Evolutionary conservation across 257 asterid genomes (phyloP).

Genomic region (Solanum piurae): DNA sequence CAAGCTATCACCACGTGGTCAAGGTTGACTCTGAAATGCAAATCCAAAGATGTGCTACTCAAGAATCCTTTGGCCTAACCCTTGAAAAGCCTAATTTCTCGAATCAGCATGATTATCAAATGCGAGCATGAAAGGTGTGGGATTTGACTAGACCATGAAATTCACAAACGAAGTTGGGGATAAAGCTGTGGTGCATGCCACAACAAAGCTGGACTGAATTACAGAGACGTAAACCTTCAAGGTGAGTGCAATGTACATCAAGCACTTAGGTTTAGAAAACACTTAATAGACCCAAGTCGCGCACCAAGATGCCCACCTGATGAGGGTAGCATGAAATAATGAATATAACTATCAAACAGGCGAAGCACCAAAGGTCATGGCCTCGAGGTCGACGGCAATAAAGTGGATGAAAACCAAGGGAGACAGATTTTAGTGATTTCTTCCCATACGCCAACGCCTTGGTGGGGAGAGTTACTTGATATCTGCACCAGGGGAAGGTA

Average conservation of each 20-base stretch:
- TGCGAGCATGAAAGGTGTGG: neutral
- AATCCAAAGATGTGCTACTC: neutral
- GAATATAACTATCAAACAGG: neutral
- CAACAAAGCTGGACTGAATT: neutral
- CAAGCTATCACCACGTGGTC: neutral
- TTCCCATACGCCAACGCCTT: neutral
- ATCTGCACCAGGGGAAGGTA: neutral
- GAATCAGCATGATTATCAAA: neutral
- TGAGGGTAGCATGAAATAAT: neutral
- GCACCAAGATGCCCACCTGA: neutral
- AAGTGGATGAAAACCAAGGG: neutral
- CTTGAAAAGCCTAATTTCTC: neutral
- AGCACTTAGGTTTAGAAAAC: neutral
- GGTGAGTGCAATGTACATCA: neutral
- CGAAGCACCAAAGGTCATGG: neutral
- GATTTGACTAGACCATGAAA: neutral
- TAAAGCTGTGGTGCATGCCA: neutral
- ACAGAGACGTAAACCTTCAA: neutral
- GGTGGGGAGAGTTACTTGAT: neutral
- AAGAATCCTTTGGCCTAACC: neutral
- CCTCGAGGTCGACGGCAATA: too few relatives aligned
- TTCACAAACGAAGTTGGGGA: neutral
- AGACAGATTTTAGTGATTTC: neutral
- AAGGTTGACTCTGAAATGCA: neutral
- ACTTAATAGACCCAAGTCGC: neutral